A percentile compares a stretch with the other conserved stretches of the same genome.
phyloP scores from a whole-genome alignment of 2,329 filamentous ascomycete species.

The Fragosphaeria purpurea region DNA sequence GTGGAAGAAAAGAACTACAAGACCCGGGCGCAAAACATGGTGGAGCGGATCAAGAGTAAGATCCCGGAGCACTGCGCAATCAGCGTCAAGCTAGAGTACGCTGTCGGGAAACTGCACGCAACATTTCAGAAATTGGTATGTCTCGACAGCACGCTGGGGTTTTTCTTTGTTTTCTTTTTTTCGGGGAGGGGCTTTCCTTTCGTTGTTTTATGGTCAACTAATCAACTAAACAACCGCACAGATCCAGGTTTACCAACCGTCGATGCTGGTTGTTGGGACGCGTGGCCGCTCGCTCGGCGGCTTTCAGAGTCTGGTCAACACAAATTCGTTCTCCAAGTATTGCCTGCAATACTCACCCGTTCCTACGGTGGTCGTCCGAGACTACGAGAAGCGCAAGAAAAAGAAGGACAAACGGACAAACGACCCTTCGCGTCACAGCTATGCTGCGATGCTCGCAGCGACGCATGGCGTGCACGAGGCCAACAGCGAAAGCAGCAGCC shows the following conservation, averaged over 20 bases:
- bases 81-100: constrained; percentile 75
- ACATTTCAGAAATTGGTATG: constrained; percentile 84
- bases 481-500: constrained; percentile 41
- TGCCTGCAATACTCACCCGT: constrained; percentile 89
- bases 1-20: constrained; percentile 62
- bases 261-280: constrained; percentile 84
- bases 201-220: background rate
- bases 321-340: constrained; percentile 85
- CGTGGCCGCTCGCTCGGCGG: constrained; percentile 75
- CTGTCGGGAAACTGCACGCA: constrained; percentile 78
- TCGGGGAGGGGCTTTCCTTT: background rate
- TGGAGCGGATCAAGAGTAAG: constrained; percentile 68
- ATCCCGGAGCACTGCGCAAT: constrained; percentile 74
- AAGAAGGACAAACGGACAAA: constrained; percentile 78
- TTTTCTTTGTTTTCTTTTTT: background rate
- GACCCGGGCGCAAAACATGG: constrained; percentile 62
- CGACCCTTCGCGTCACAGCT: constrained; percentile 66
- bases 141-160: constrained; percentile 9
- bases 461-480: constrained; percentile 47
- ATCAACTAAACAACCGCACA: constrained; percentile 23
- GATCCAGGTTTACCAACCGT: constrained; percentile 88
- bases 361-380: constrained; percentile 84
- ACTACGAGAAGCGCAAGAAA: constrained; percentile 76
- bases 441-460: constrained; percentile 66
- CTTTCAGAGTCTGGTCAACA: constrained; percentile 73